phyloP scores from a whole-genome alignment of 2,329 filamentous ascomycete species.

The Colletotrichum tabaci region DNA sequence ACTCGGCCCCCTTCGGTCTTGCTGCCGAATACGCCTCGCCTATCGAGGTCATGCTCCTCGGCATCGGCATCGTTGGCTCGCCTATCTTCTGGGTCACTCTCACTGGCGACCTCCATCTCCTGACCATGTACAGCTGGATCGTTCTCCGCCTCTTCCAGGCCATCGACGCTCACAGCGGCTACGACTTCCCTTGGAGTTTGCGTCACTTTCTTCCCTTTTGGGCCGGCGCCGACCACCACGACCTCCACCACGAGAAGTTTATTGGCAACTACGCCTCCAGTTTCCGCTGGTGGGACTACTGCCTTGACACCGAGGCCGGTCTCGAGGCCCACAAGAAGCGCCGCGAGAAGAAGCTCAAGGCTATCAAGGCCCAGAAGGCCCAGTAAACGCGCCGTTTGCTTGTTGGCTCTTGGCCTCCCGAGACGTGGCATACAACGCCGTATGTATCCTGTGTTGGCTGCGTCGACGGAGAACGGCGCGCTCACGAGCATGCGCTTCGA shows the following conservation, averaged over 20 bases:
- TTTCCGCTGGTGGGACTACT: slow-evolving; percentile 99
- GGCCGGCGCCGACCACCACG: slow-evolving; percentile 97
- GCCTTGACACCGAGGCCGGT: slow-evolving; percentile 93
- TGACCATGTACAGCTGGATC: slow-evolving; percentile 99
- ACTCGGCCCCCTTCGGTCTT: slow-evolving; percentile 96
- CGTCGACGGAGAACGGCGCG: background rate
- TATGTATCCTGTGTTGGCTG: background rate
- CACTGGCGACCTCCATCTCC: slow-evolving; percentile 90
- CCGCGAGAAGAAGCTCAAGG: slow-evolving; percentile 81
- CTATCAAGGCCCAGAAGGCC: slow-evolving; percentile 77
- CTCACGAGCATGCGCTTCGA: background rate
- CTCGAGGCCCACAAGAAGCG: slow-evolving; percentile 88
- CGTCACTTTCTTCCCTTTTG: slow-evolving; percentile 97
- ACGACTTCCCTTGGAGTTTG: slow-evolving; percentile 98
- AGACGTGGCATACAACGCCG: background rate
- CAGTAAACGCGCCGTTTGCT: slow-evolving; percentile 63
- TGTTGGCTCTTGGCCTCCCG: background rate
- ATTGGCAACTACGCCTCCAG: slow-evolving; percentile 98
- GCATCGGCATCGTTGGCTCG: slow-evolving; percentile 85
- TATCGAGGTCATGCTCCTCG: slow-evolving; percentile 96
- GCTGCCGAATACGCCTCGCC: slow-evolving; percentile 98
- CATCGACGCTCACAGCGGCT: slow-evolving; percentile 97
- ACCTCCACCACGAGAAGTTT: slow-evolving; percentile 97
- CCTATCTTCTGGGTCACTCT: slow-evolving; percentile 88
- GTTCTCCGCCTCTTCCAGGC: slow-evolving; percentile 94